A percentile compares a stretch with the other conserved stretches of the same genome.
These are phyloP conservation scores for Chloris gayana DNA, from an alignment of 176 grass and related monocot species.

Conservation along the genomic window DNA sequence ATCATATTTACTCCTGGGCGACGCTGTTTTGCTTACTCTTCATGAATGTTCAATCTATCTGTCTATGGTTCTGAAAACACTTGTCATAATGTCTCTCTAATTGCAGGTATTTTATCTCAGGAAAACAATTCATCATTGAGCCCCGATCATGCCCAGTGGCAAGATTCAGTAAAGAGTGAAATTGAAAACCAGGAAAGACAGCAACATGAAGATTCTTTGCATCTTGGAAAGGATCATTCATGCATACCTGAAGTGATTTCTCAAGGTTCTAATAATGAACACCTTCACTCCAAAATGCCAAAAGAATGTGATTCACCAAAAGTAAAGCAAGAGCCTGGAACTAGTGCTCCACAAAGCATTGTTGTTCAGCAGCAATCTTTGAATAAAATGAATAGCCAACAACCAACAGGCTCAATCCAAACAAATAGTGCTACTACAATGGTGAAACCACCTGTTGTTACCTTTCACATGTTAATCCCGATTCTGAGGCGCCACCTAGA, in stretches of 20 bases:
- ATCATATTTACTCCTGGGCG: slow-evolving; percentile 11
- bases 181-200: slow-evolving; percentile 55
- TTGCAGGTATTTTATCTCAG: slow-evolving; percentile 58
- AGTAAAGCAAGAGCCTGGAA: slow-evolving; percentile 53
- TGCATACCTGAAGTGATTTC: slow-evolving; percentile 46
- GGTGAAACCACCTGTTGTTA: slow-evolving; percentile 69
- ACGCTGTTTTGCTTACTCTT: not conserved
- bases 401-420: slow-evolving; percentile 58
- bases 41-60: not conserved
- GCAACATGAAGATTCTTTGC: slow-evolving; percentile 55
- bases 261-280: slow-evolving; percentile 30
- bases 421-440: slow-evolving; percentile 46
- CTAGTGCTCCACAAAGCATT: slow-evolving; percentile 53
- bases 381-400: slow-evolving; percentile 63
- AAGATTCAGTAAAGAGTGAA: slow-evolving; percentile 48
- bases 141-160: slow-evolving; percentile 56
- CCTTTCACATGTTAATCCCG: slow-evolving; percentile 94
- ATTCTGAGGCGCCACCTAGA: slow-evolving; percentile 89
- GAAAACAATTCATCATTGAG: slow-evolving; percentile 52
- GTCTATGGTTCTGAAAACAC: slow-evolving; percentile 23
- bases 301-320: slow-evolving; percentile 40
- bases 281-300: slow-evolving; percentile 33
- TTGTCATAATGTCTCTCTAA: slow-evolving; percentile 17
- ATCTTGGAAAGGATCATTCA: slow-evolving; percentile 43
- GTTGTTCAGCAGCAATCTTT: slow-evolving; percentile 50